Evolutionary conservation across 2,329 filamentous ascomycete species (phyloP).

Genomic region (Aspergillus terreus): DNA sequence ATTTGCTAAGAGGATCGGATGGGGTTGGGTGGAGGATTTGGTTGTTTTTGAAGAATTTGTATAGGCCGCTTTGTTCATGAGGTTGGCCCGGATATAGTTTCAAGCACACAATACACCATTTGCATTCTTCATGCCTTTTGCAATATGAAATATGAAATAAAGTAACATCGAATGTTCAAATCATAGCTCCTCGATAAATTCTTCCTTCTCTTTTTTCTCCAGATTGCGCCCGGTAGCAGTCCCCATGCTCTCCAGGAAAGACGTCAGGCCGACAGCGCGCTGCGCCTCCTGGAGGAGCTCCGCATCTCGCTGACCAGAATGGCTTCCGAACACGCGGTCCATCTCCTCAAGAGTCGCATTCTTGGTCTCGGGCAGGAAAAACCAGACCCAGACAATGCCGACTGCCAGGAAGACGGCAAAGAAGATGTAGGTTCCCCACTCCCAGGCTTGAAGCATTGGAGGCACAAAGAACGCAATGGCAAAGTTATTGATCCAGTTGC

Average conservation of each 20-base stretch:
- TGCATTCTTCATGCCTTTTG: no score
- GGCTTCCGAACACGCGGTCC: conserved; percentile 38
- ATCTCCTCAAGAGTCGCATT: conserved; percentile 54
- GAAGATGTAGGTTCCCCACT: conserved; percentile 29
- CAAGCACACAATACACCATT: no score
- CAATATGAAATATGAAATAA: no score
- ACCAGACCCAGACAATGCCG: conserved; percentile 25
- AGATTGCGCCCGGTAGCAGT: no score
- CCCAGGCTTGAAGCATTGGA: conserved; percentile 21
- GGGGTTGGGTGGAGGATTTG: no score
- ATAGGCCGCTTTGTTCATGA: no score
- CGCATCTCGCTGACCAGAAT: conserved; percentile 25
- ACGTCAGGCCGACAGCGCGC: conserved; percentile 21
- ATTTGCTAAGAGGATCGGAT: no score
- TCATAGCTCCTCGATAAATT: no score
- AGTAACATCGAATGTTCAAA: no score
- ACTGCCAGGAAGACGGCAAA: conserved; percentile 23
- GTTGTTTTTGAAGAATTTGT: no score
- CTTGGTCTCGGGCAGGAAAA: conserved; percentile 54
- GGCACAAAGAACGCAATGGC: conserved; percentile 28
- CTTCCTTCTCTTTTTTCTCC: no score
- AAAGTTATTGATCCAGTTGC: conserved; percentile 31
- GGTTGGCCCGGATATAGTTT: no score
- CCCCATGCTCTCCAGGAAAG: conserved; percentile 13
- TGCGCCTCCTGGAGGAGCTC: conserved; percentile 22